These are phyloP conservation scores for Omphalea diandra DNA, from an alignment of 441 rosid genomes.

Conservation along the genomic window DNA sequence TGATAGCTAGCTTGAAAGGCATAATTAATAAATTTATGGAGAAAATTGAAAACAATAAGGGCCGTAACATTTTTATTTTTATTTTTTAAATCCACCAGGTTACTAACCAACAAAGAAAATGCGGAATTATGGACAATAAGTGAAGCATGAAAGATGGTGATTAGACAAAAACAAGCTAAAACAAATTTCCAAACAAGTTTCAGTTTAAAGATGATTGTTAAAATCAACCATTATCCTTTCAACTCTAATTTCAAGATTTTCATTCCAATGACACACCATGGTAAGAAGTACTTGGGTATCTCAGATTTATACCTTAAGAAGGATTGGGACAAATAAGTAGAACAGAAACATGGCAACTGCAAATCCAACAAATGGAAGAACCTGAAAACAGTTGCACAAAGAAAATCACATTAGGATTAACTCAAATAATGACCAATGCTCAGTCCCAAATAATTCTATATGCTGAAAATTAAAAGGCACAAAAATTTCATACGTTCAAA, in stretches of 20 bases:
- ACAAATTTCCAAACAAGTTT: no score
- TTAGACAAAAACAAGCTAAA: neutral
- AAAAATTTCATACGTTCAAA: no score
- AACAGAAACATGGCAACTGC: conserved; percentile 71
- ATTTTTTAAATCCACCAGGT: no score
- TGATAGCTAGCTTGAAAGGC: neutral
- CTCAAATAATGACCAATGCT: neutral
- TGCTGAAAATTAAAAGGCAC: conserved; percentile 3
- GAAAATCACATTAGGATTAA: conserved; percentile 5
- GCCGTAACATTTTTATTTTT: no score
- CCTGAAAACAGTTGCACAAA: conserved; percentile 45
- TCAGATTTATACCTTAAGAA: conserved; percentile 64
- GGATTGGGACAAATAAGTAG: conserved; percentile 75
- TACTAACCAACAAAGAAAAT: neutral
- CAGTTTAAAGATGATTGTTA: neutral
- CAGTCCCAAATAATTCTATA: neutral
- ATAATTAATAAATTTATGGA: neutral
- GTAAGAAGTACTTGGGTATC: conserved; percentile 4
- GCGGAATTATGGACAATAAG: neutral
- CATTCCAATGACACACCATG: neutral
- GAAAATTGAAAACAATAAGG: conserved; percentile 2
- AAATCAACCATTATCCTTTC: conserved; percentile 1
- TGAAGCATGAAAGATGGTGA: no score
- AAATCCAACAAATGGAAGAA: conserved; percentile 69
- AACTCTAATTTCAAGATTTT: conserved; percentile 12